Percentiles rank a stretch among this genome's conserved stretches.
Conservation (phyloP, 371 early-diverging fungal species). For the Mortierella sp. region DNA sequence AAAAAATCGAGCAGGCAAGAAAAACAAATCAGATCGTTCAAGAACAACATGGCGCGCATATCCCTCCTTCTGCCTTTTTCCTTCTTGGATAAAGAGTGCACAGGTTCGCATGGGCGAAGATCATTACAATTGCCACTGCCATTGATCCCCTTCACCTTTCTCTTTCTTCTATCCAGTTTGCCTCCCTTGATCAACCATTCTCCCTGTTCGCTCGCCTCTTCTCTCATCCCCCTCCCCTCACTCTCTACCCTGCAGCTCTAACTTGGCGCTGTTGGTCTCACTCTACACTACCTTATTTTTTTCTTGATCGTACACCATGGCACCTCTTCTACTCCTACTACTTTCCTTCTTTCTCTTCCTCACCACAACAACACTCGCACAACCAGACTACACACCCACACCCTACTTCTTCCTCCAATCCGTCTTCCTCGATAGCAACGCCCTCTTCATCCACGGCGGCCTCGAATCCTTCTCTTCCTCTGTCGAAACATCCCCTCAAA, state of each 20-base stretch:
- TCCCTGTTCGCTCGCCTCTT: neutral
- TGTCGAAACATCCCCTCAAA: neutral
- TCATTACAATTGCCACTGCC: neutral
- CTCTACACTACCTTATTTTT: neutral
- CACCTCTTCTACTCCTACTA: no score
- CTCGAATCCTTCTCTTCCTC: neutral
- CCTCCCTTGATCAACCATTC: neutral
- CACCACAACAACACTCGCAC: neutral
- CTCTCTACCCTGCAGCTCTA: neutral
- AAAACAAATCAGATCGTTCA: no score
- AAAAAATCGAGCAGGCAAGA: neutral
- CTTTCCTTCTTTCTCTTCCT: neutral
- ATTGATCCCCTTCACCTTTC: neutral
- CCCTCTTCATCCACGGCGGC: conserved; percentile 17
- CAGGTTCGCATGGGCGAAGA: neutral
- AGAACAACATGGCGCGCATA: neutral
- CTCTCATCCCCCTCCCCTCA: neutral
- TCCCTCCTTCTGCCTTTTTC: neutral
- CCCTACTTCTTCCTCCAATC: neutral
- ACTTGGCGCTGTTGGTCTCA: no score
- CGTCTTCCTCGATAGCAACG: conserved; percentile 14
- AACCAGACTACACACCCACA: neutral
- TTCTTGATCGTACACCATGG: neutral
- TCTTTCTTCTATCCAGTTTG: neutral
- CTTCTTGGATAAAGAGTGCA: neutral